Evolutionary conservation across 2,329 filamentous ascomycete genomes (phyloP), one percentile per base, ranked within the genome.

Genomic region (Massarina eburnea): DNA sequence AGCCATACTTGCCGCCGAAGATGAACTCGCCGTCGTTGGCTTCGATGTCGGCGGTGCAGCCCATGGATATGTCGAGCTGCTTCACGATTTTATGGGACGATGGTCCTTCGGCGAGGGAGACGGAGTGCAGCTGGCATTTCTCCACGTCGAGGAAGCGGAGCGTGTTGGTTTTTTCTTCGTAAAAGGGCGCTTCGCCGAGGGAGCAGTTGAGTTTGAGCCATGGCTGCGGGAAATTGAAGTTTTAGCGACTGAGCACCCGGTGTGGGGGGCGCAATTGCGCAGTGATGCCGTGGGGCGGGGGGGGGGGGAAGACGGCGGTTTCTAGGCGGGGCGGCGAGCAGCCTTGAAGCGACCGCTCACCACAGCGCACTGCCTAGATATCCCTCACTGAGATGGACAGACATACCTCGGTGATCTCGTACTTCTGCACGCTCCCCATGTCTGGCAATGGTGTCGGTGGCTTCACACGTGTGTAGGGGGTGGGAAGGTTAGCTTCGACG

Each of bases 81-180:
- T 63, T 63, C 49, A 87, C 68, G 42, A 74, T 66, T 53, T 70
- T 71, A 64, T 80, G 66, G 29, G 86, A 88, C 4, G 73, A 72
- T 14, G 82, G 81, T 0, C 85, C 87, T 48, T 80, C 73, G 38
- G 70, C 65, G 19, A 95, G 75, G 58, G 89, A 80, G 48, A 94
- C 78, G 38, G 80, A 79, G 73, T 94, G 86, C 36, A 96, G 65
- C 50, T 84, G 82, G 65, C 87, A 80, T 65, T 86, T 83, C 68
- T 85, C 86, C 71, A 96, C 91, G 71, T 96, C 91, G 51, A 91
- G 82, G 67, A 90, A 91, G 53, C 88, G 86, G 47, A 92, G 73
- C 37, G 76, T 79, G 67, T 88, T 79, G 40, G 79, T 82, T 18
- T 73, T 73, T 47, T 79, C 74, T 67, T 91, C 86, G 73, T 84